phyloP scores from a whole-genome alignment of 1,139 yeast species.

The Debaryomycetaceae sp. region DNA sequence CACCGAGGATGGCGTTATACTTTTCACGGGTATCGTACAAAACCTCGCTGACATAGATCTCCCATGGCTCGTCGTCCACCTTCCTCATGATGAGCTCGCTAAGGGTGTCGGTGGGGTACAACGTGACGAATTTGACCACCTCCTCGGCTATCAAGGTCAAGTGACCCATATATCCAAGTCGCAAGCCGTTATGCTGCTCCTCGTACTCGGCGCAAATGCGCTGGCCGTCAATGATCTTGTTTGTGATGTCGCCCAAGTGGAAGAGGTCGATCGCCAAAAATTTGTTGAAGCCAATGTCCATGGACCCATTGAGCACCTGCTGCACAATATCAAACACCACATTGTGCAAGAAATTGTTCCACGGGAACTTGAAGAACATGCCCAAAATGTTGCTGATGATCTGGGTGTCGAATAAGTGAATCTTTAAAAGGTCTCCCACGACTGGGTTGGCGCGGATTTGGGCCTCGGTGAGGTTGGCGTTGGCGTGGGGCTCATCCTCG shows the following conservation, averaged over 20 bases:
- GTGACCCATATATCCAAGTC: conserved; percentile 97
- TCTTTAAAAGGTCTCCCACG: conserved; percentile 82
- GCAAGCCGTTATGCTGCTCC: conserved; percentile 46
- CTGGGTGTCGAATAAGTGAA: conserved; percentile 72
- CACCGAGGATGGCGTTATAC: conserved; percentile 92
- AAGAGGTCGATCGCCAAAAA: conserved; percentile 82
- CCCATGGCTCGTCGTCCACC: conserved; percentile 62
- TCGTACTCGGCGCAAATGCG: conserved; percentile 62
- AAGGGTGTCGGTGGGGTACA: conserved; percentile 52
- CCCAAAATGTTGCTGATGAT: conserved; percentile 67
- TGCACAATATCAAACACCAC: conserved; percentile 97
- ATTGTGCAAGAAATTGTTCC: conserved; percentile 96
- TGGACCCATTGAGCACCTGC: conserved; percentile 89
- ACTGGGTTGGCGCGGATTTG: conserved; percentile 63
- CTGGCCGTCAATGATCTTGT: conserved; percentile 77
- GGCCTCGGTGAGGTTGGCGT: conserved; percentile 47
- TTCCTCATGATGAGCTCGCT: conserved; percentile 51
- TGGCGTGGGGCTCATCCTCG: conserved; percentile 36
- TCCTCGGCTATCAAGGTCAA: conserved; percentile 92
- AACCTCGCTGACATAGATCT: conserved; percentile 70
- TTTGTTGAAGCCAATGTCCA: conserved; percentile 82
- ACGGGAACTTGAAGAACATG: conserved; percentile 87
- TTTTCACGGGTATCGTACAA: conserved; percentile 85
- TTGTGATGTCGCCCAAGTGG: conserved; percentile 66
- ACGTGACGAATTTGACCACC: conserved; percentile 83